phyloP scores from a whole-genome alignment of 2,329 filamentous ascomycete species.

The Xylaria sp. region DNA sequence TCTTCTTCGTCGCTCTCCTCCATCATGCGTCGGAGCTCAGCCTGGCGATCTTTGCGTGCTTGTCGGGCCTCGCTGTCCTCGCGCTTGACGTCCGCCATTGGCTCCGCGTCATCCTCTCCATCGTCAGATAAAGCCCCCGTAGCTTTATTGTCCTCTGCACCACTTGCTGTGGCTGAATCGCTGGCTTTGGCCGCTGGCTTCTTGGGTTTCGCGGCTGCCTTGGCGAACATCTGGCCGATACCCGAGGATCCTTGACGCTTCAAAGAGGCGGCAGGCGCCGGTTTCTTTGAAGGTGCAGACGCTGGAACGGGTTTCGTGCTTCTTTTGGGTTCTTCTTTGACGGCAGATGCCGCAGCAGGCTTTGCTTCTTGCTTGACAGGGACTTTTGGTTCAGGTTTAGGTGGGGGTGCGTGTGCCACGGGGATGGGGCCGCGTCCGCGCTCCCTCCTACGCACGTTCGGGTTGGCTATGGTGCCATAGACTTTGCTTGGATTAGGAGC shows the following conservation, averaged over 20 bases:
- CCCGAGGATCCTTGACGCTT: constrained; percentile 61
- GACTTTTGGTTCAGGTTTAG: constrained; percentile 47
- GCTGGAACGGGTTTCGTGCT: constrained; percentile 45
- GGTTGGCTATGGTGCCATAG: constrained; percentile 81
- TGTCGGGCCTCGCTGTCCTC: constrained; percentile 42
- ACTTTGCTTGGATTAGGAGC: constrained; percentile 64
- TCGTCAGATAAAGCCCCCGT: constrained; percentile 47
- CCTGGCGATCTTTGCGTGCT: constrained; percentile 45
- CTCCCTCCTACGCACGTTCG: constrained; percentile 66
- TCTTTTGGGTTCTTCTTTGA: constrained; percentile 53
- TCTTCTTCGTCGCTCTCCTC: constrained; percentile 49
- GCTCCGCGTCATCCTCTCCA: constrained; percentile 48
- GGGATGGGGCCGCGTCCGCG: constrained; percentile 52
- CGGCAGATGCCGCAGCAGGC: constrained; percentile 37
- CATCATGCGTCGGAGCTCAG: constrained; percentile 50
- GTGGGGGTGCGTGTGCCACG: constrained; percentile 44
- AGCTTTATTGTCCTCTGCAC: constrained; percentile 38
- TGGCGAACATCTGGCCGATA: constrained; percentile 51
- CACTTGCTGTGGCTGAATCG: constrained; percentile 32
- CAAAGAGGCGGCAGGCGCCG: constrained; percentile 48
- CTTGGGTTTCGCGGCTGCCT: constrained; percentile 48
- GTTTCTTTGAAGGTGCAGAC: constrained; percentile 55
- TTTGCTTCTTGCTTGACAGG: constrained; percentile 52
- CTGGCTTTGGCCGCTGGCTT: constrained; percentile 41
- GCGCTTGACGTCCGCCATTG: constrained; percentile 41